Conservation (phyloP, 495 filamentous ascomycete species). For the Trichoderma orchidacearum region DNA sequence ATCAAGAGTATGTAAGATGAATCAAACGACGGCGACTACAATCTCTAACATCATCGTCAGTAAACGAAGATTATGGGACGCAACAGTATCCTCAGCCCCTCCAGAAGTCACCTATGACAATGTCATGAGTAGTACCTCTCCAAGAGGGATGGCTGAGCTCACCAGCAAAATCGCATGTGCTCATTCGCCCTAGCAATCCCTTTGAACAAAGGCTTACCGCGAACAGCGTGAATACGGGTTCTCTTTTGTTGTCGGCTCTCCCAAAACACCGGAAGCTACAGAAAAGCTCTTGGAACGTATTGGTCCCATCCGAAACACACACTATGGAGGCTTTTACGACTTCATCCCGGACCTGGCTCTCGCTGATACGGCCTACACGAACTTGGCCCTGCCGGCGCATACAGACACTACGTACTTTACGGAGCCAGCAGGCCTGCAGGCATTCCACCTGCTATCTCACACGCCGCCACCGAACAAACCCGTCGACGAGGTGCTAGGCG, state of each 20-base stretch:
- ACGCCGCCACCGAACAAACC: slow-evolving; percentile 10
- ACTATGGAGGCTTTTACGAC: slow-evolving; percentile 94
- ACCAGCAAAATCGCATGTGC: slow-evolving; percentile 25
- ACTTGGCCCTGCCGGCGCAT: slow-evolving; percentile 58
- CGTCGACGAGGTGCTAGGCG: slow-evolving; percentile 30
- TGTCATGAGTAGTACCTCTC: slow-evolving; percentile 36
- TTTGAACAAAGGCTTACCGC: slow-evolving; percentile 4
- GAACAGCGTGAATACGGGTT: slow-evolving; percentile 44
- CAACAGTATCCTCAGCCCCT: slow-evolving; percentile 6
- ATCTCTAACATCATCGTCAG: slow-evolving; percentile 6
- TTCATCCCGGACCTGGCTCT: slow-evolving; percentile 78
- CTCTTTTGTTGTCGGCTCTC: slow-evolving; percentile 53
- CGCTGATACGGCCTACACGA: slow-evolving; percentile 91
- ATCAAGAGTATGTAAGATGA: background rate
- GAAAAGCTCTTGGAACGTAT: slow-evolving; percentile 61
- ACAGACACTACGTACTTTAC: slow-evolving; percentile 93
- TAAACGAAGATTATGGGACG: slow-evolving; percentile 4
- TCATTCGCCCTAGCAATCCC: background rate
- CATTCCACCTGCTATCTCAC: slow-evolving; percentile 83
- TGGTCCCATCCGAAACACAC: slow-evolving; percentile 68
- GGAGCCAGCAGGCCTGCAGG: slow-evolving; percentile 76
- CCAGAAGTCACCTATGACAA: slow-evolving; percentile 43
- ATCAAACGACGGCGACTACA: slow-evolving; percentile 13
- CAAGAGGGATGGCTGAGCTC: slow-evolving; percentile 11
- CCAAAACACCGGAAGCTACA: slow-evolving; percentile 53